Conservation (phyloP, 768 basidiomycete genomes). For the Cystobasidium tubakii region DNA sequence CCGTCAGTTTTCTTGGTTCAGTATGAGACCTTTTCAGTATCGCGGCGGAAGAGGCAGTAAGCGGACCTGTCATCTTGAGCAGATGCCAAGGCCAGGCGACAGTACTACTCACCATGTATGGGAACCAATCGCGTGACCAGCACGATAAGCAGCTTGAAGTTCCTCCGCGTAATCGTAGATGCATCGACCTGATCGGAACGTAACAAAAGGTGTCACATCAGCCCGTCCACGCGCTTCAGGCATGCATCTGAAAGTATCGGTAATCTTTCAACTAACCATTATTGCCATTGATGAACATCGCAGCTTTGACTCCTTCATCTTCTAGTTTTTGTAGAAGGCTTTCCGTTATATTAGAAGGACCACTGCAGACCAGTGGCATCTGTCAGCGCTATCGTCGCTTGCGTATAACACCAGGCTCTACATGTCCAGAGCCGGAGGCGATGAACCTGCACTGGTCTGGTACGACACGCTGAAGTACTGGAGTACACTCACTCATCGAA, state of each 20-base stretch:
- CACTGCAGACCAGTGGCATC: neutral
- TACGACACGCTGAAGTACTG: too few species aligned
- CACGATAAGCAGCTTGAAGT: neutral
- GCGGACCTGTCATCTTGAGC: too few species aligned
- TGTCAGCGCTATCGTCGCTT: neutral
- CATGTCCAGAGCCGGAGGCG: neutral
- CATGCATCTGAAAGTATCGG: too few species aligned
- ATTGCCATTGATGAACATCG: conserved; percentile 26
- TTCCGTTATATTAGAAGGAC: neutral
- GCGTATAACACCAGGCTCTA: too few species aligned
- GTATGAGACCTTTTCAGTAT: neutral
- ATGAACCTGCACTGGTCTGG: neutral
- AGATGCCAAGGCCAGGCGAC: too few species aligned
- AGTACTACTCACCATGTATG: conserved; percentile 3
- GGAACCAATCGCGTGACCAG: conserved; percentile 14
- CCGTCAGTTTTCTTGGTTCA: neutral
- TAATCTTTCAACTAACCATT: neutral
- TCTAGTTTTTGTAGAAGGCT: conserved; percentile 56
- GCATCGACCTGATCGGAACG: neutral
- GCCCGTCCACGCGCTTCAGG: too few species aligned
- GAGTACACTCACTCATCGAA: neutral
- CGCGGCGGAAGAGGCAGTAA: neutral
- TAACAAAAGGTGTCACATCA: too few species aligned
- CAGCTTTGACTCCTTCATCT: neutral
- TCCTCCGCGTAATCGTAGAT: conserved; percentile 22